Base-by-base conservation (phyloP, 352 stramenopile genomes). In the Phytophthora capsici region DNA sequence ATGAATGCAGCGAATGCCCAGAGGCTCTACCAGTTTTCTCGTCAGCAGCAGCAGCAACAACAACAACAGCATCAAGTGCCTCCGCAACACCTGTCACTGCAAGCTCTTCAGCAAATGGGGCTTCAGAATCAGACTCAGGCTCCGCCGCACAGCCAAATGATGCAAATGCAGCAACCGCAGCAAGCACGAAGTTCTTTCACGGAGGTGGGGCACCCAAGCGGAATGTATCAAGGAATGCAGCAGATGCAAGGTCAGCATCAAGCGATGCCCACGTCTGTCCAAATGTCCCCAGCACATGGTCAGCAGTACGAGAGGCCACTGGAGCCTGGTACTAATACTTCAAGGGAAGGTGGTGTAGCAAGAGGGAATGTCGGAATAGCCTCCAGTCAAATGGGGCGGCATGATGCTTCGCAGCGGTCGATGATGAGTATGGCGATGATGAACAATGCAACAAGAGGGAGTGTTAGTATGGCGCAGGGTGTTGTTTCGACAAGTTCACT, bases 381-480 rank as follows among this genome's bases (percentile, higher is more conserved):
- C 9, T 57, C 67, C 1, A 66, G 32, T 8, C 36, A 65, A 49
- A 71, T 82, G 30, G 57, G 62, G 12, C 71, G 69, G 10, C 77
- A 81, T 20, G 81, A 90, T 26, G 63, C 56, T 1, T 74, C 82
- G 4, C 84, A 81, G 20, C 80, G 63, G 19, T 59, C 74, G 40
- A 90, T 93, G 71, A 71, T 89, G 53, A 82, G 70, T 56, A 71
- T 90, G 45, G 68, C 71, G 9, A 82, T 86, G 59, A 78, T 86
- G 66, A 81, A 78, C 43, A 80, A 69, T 36, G 54, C 41, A 26
- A 25, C 37, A 8, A 60, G 43, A n/a, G 58, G 64, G 26, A 66
- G 26, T 20, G 46, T 32, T 40, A 57, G 46, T 48, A 25, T 40
- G 20, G 51, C 49, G 10, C 70, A 71, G 37, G 9, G 40, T 20